Evolutionary conservation across 2,329 filamentous ascomycete genomes (phyloP).

Genomic region (Ophiostoma novo-ulmi): DNA sequence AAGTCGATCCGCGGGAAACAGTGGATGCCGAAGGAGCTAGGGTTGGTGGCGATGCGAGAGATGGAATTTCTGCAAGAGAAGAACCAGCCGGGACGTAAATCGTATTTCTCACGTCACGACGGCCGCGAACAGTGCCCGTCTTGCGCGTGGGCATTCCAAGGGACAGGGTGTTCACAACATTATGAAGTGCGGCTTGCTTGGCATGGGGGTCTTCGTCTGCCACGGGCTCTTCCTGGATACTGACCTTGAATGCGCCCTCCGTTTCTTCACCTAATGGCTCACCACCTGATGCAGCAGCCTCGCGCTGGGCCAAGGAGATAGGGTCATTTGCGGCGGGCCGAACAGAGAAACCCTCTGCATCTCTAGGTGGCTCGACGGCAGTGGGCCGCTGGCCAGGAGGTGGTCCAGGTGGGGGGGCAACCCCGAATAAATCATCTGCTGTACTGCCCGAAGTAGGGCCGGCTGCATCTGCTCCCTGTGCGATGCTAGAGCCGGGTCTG

Average conservation of each 20-base stretch:
- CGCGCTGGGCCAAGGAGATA: slow-evolving; percentile 67
- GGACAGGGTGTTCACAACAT: slow-evolving; percentile 67
- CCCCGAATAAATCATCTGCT: slow-evolving; percentile 46
- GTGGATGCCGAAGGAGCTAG: not conserved
- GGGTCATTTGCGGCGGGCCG: slow-evolving; percentile 58
- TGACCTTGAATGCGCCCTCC: slow-evolving; percentile 71
- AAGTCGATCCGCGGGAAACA: slow-evolving; percentile 34
- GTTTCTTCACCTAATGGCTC: slow-evolving; percentile 47
- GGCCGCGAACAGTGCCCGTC: slow-evolving; percentile 73
- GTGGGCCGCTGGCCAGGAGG: slow-evolving; percentile 43
- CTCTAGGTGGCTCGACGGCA: slow-evolving; percentile 47
- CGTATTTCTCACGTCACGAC: slow-evolving; percentile 87
- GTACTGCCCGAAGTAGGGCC: slow-evolving; percentile 31
- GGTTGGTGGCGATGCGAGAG: slow-evolving; percentile 19
- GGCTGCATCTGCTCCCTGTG: not conserved
- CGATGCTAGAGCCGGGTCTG: slow-evolving; percentile 1
- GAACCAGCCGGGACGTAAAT: slow-evolving; percentile 67
- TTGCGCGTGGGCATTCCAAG: slow-evolving; percentile 61
- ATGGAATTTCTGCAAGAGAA: slow-evolving; percentile 33
- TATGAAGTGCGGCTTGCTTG: slow-evolving; percentile 67
- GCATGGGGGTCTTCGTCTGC: slow-evolving; percentile 71
- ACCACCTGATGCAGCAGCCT: slow-evolving; percentile 44
- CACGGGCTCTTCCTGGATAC: slow-evolving; percentile 72
- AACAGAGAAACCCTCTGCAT: slow-evolving; percentile 73
- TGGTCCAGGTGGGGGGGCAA: slow-evolving; percentile 48